A percentile compares a stretch with the other conserved stretches of the same genome.
phyloP scores from a whole-genome alignment of 2,329 filamentous ascomycete species.

The Anthostomella pinea region DNA sequence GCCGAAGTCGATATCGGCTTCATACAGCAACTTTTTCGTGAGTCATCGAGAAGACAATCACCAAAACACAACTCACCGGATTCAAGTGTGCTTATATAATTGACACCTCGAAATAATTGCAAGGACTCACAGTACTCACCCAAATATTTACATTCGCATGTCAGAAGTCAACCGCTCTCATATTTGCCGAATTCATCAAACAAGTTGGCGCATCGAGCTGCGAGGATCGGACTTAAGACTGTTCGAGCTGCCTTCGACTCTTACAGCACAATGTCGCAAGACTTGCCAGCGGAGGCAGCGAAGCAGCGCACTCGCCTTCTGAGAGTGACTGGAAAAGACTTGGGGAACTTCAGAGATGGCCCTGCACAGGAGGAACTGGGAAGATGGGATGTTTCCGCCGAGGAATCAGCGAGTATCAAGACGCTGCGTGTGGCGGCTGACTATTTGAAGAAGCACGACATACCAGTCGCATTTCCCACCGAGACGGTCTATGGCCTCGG shows the following conservation, averaged over 20 bases:
- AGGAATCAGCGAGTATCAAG: slow-evolving; percentile 19
- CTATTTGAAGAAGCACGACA: slow-evolving; percentile 61
- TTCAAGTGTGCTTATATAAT: too few species aligned
- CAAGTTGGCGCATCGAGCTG: slow-evolving; percentile 28
- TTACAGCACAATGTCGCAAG: slow-evolving; percentile 31
- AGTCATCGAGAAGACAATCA: too few species aligned
- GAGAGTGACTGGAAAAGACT: slow-evolving; percentile 18
- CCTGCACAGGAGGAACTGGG: slow-evolving; percentile 22
- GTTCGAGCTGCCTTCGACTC: slow-evolving; percentile 26
- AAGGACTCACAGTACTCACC: too few species aligned
- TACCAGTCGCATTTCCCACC: slow-evolving; percentile 91
- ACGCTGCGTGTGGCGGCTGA: slow-evolving; percentile 62
- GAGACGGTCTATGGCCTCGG: slow-evolving; percentile 97
- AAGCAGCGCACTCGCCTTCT: slow-evolving; percentile 23
- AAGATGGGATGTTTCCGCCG: slow-evolving; percentile 27
- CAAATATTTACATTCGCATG: too few species aligned
- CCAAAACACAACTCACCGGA: too few species aligned
- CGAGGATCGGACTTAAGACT: slow-evolving; percentile 17
- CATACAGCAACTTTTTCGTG: too few species aligned
- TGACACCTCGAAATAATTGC: too few species aligned
- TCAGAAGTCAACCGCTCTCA: too few species aligned
- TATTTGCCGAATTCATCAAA: slow-evolving; percentile 1
- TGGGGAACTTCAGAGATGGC: slow-evolving; percentile 27
- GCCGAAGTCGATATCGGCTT: too few species aligned
- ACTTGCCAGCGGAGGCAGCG: slow-evolving; percentile 16